Conservation (phyloP, 2,329 filamentous ascomycete species). For the Pseudocercospora cruenta region DNA sequence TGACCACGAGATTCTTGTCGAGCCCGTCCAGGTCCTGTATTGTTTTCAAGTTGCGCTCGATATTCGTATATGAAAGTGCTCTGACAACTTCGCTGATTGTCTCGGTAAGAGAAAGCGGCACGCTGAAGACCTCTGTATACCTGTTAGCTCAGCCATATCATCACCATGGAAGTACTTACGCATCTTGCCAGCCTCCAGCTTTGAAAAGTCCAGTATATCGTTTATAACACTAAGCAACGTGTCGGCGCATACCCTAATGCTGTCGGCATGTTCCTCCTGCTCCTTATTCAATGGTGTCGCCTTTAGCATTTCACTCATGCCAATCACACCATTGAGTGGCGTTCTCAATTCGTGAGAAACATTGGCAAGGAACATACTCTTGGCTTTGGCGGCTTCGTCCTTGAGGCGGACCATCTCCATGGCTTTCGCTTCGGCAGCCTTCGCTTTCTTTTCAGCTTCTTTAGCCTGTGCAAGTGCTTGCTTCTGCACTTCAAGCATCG, state of each 20-base stretch:
- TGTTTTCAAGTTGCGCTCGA: constrained; percentile 62
- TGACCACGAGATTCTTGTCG: constrained; percentile 57
- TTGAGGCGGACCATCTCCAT: constrained; percentile 79
- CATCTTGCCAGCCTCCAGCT: constrained; percentile 59
- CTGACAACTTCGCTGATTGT: constrained; percentile 68
- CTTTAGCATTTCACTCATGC: constrained; percentile 65
- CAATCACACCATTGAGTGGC: constrained; percentile 59
- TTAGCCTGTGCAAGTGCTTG: constrained; percentile 71
- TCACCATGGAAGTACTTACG: constrained; percentile 18
- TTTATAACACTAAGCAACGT: constrained; percentile 58
- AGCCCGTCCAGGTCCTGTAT: constrained; percentile 58
- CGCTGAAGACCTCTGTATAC: constrained; percentile 57
- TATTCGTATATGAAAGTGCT: constrained; percentile 65
- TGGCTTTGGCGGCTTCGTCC: constrained; percentile 80
- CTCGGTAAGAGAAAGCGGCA: constrained; percentile 55
- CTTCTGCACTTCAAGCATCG: constrained; percentile 78
- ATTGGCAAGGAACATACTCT: constrained; percentile 71
- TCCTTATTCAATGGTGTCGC: constrained; percentile 59
- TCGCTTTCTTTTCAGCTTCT: constrained; percentile 75
- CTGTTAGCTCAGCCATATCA: background rate
- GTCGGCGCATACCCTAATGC: constrained; percentile 66
- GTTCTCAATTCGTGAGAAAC: constrained; percentile 63
- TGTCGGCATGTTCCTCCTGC: constrained; percentile 66
- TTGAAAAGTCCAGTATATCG: constrained; percentile 57
- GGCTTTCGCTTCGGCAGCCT: constrained; percentile 74